phyloP scores from a whole-genome alignment of 2,329 filamentous ascomycete genomes.

The Aspergillus transmontanensis region DNA sequence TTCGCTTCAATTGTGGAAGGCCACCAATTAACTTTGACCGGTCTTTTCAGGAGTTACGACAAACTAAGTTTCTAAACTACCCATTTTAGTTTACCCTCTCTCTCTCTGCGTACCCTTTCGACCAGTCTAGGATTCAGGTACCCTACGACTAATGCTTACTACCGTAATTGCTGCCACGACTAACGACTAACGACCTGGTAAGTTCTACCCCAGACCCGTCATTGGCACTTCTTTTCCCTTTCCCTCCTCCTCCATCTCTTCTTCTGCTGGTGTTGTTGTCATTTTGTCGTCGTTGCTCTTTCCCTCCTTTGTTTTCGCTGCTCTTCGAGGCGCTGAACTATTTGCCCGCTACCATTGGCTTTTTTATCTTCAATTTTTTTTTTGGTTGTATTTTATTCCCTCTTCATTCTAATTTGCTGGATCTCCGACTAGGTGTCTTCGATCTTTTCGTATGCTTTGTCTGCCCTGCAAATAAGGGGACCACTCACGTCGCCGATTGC shows the following conservation, averaged over 20 bases:
- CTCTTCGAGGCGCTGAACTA: not conserved
- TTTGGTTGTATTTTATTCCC: constrained; percentile 4
- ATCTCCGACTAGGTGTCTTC: constrained; percentile 7
- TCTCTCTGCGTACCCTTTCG: constrained; percentile 1
- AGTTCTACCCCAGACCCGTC: constrained; percentile 19
- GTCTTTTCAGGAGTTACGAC: not conserved
- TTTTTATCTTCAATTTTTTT: constrained; percentile 5
- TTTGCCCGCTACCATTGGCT: constrained; percentile 1
- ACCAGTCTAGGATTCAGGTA: constrained; percentile 7
- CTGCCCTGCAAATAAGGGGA: constrained; percentile 10
- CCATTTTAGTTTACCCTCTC: not conserved
- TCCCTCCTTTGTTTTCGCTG: constrained; percentile 4
- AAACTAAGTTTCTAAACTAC: not conserved
- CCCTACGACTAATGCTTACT: constrained; percentile 3
- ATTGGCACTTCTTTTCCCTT: constrained; percentile 8
- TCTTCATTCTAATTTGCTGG: constrained; percentile 5
- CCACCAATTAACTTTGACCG: constrained; percentile 22
- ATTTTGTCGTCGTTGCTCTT: constrained; percentile 3
- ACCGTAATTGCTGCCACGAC: not conserved
- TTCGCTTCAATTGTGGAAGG: constrained; percentile 19
- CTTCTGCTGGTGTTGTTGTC: constrained; percentile 1
- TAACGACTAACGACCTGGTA: constrained; percentile 4
- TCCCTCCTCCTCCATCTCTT: constrained; percentile 6
- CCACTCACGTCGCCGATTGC: constrained; percentile 21
- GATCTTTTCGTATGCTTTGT: constrained; percentile 2